Base-by-base conservation (phyloP, 106 monocot species). In the Apostasia ramifera region DNA sequence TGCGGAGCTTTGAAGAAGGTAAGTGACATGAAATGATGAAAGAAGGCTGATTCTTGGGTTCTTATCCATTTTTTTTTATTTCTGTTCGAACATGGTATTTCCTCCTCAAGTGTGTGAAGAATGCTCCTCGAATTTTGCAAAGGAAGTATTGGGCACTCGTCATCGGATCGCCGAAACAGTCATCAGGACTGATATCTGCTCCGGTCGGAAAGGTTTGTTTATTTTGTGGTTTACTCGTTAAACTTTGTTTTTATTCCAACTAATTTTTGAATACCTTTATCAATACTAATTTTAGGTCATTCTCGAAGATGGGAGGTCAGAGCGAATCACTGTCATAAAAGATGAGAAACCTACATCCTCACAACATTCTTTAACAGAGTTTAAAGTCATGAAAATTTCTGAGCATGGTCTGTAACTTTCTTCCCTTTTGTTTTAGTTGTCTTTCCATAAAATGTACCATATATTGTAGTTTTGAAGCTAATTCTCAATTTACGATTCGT, bases 131-230 rank as follows among this genome's bases (percentile, higher is more conserved):
- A 67, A 72, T 80, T 51, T 74, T 93, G 54, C 90, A 85, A 63
- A 88, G 82, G 74, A 99, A 90, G 67, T 99, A 99, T 47, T 83
- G 93, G 87, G 93, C 98, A 46, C 77, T 99, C 45, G 98, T 98
- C 6, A 75, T 90, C 74, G 92, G 92, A 57, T 70, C 59, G 44
- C 98, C 98, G 47, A 87, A 47, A 66, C 74, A 55, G 73, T 65
- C 75, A 58, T 81, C 71, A 50, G 98, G 98, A 68, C 44, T 83
- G 66, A 74, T 98, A 56, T 85, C 86, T 66, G 87, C 83, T 67
- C 92, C 98, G 53, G 81, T 98, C 69, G 69, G 75, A 75, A 93
- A 86, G 91, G 91, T 91, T 48, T 40, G 9, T 67, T 9, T 75
- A 65, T 47, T 65, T 65, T 6, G 26, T 50, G 50, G 50, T 50